Evolutionary conservation across 176 grass and related monocot genomes (phyloP), one percentile per base, ranked within the genome.

Genomic region (Carex parvula): DNA sequence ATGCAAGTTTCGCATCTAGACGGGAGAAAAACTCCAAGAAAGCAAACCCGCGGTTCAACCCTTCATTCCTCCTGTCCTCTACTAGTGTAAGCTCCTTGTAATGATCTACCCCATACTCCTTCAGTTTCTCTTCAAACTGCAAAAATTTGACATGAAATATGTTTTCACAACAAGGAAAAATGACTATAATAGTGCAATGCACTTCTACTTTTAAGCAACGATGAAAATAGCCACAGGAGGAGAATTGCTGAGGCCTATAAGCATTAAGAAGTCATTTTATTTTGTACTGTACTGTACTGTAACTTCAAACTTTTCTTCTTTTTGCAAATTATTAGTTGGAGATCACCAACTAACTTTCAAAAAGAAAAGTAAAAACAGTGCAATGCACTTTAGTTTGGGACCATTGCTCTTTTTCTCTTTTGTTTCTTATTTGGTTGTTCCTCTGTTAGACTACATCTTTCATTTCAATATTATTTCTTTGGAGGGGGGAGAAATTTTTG

Each of bases 21-120:
- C 80, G 62, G 42, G 80, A 83, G 80, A 83, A 83, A 26, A 83
- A 83, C 46, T 83, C 80, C 62, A 83, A 83, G 60, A 83, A 83
- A 62, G 80, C 80, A 67, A 83, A 83, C 60, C 80, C 80, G 6
- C 80, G 32, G 21, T 83, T 83, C 20, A 83, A 14, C 3, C 80
- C 80, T 46, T 53, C 80, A 30, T 83, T 83, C 62, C 80, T 83
- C 62, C 80, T 83, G 60, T 83, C 80, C 60, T 83, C 80, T 6
- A 83, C 80, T 26, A 83, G 60, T 8, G 80, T 83, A 41, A 83
- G 44, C 37, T 83, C 80, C 80, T 83, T 83, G 62, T 83, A 83
- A 61, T 83, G 80, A 66, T 83, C 80, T 22, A 83, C 80, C 13
- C 80, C 60, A 65, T 83, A 83, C 2, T 68, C 60, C 80, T 68